phyloP scores from a whole-genome alignment of 768 basidiomycete species.

The Tricholoma furcatifolium region DNA sequence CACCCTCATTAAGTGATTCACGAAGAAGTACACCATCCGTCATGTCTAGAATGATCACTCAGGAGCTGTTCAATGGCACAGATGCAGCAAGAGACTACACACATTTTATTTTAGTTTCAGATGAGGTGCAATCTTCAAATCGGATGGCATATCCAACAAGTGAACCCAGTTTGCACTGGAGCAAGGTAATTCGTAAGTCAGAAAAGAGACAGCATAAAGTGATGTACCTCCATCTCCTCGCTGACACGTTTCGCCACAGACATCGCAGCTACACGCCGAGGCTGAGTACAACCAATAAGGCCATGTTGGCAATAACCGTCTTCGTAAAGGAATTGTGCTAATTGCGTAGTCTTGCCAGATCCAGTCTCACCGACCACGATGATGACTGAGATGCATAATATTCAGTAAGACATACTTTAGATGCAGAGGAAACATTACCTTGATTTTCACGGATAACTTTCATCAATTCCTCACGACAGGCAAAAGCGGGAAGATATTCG shows the following conservation, averaged over 20 bases:
- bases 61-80: neutral
- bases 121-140: conserved; percentile 95
- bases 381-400: conserved; percentile 51
- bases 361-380: conserved; percentile 99
- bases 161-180: conserved; percentile 81
- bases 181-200: neutral
- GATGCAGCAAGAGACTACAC: conserved; percentile 21
- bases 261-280: conserved; percentile 98
- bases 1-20: conserved; percentile 98
- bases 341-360: conserved; percentile 97
- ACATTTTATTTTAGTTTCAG: conserved; percentile 98
- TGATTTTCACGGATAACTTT: conserved; percentile 91
- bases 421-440: conserved; percentile 46
- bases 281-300: conserved; percentile 95
- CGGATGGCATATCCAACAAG: conserved; percentile 97
- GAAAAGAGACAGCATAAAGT: neutral
- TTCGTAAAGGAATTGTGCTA: conserved; percentile 94
- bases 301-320: conserved; percentile 93
- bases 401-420: conserved; percentile 1
- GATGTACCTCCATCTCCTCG: conserved; percentile 93
- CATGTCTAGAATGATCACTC: conserved; percentile 65
- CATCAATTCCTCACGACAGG: conserved; percentile 91
- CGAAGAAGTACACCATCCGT: conserved; percentile 98
- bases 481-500: conserved; percentile 97
- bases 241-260: conserved; percentile 99